Evolutionary conservation across 805 yeast species (phyloP).

Genomic region (Suhomyces sp.): DNA sequence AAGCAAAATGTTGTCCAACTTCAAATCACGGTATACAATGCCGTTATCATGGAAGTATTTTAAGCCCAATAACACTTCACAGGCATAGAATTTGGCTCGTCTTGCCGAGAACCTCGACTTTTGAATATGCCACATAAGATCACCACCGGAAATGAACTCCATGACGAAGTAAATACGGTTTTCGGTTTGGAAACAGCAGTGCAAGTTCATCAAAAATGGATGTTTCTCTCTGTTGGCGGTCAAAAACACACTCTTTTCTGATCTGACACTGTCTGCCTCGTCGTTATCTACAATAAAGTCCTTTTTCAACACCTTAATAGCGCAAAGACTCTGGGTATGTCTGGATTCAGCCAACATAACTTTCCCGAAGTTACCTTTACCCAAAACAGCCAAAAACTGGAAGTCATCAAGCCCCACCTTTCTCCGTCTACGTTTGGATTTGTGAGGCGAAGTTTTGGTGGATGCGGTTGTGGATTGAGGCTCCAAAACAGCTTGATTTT

Average conservation of each 20-base stretch:
- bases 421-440: conserved; percentile 47
- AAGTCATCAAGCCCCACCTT: conserved; percentile 93
- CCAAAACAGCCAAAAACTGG: conserved; percentile 88
- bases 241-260: conserved; percentile 88
- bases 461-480: conserved; percentile 1
- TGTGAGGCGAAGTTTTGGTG: conserved; percentile 18
- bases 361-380: conserved; percentile 98
- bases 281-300: conserved; percentile 94
- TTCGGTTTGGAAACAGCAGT: conserved; percentile 96
- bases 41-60: conserved; percentile 95
- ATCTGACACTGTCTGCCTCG: conserved; percentile 91
- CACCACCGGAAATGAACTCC: conserved; percentile 98
- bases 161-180: conserved; percentile 95
- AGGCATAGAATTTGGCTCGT: conserved; percentile 96
- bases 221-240: conserved; percentile 84
- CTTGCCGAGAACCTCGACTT: conserved; percentile 82
- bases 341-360: conserved; percentile 96
- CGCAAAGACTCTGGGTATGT: conserved; percentile 77
- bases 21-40: conserved; percentile 93
- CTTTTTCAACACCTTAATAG: conserved; percentile 93
- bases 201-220: conserved; percentile 87
- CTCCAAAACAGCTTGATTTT: background rate
- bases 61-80: conserved; percentile 88
- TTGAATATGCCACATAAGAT: conserved; percentile 98
- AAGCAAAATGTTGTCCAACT: conserved; percentile 87